Percentiles rank a stretch among this genome's conserved stretches.
These are phyloP conservation scores for Vaccinium darrowii DNA, from an alignment of 148 eudicot genomes.

Conservation along the genomic window DNA sequence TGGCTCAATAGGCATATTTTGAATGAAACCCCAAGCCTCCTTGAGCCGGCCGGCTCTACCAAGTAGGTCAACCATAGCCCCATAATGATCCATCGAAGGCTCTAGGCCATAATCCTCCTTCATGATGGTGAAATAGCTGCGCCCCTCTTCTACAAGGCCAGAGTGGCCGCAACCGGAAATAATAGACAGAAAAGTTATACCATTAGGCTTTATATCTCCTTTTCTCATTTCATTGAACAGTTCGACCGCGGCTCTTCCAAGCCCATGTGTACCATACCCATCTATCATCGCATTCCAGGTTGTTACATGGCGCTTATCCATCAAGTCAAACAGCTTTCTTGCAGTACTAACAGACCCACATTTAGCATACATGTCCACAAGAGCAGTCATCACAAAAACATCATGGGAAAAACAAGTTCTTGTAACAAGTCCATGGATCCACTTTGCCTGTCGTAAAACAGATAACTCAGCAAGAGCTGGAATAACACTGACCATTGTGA, in stretches of 20 bases:
- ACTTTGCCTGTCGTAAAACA: slow-evolving; percentile 66
- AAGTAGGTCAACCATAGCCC: slow-evolving; percentile 90
- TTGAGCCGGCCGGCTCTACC: slow-evolving; percentile 75
- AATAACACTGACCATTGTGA: slow-evolving; percentile 80
- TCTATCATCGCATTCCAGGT: slow-evolving; percentile 97
- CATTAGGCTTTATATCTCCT: slow-evolving; percentile 48
- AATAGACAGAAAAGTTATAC: slow-evolving; percentile 64
- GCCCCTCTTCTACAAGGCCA: slow-evolving; percentile 73
- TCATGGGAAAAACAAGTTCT: slow-evolving; percentile 59
- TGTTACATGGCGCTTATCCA: slow-evolving; percentile 65
- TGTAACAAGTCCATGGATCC: slow-evolving; percentile 74
- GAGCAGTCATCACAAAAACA: slow-evolving; percentile 77
- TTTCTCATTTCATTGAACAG: slow-evolving; percentile 59
- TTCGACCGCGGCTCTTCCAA: slow-evolving; percentile 52
- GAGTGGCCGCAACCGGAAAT: slow-evolving; percentile 92
- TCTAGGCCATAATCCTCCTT: slow-evolving; percentile 51
- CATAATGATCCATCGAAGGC: slow-evolving; percentile 84
- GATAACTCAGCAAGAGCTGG: slow-evolving; percentile 82
- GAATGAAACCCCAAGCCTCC: slow-evolving; percentile 80
- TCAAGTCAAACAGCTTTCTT: slow-evolving; percentile 61
- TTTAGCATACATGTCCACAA: slow-evolving; percentile 88
- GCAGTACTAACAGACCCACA: slow-evolving; percentile 79
- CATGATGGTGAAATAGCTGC: slow-evolving; percentile 55
- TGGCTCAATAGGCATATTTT: slow-evolving; percentile 69
- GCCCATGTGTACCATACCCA: slow-evolving; percentile 89